Percentiles rank a stretch among this genome's conserved stretches.
These are phyloP conservation scores for Colletotrichum sp. DNA, from an alignment of 2,329 filamentous ascomycete species.

Conservation along the genomic window DNA sequence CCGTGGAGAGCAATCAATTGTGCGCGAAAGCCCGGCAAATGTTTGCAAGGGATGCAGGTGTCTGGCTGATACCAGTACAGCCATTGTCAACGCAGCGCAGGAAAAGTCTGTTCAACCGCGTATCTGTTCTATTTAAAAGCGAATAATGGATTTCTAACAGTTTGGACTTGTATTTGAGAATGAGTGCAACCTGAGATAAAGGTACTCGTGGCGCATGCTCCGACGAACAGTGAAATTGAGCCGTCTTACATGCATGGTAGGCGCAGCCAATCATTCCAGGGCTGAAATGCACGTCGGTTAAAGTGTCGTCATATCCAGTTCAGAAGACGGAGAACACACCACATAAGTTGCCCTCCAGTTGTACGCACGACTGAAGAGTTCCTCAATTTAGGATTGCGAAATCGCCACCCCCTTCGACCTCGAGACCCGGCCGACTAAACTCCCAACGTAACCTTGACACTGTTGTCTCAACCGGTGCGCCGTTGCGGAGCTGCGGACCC, in stretches of 20 bases:
- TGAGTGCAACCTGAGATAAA: not conserved
- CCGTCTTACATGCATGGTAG: not conserved
- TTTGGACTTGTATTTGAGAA: not conserved
- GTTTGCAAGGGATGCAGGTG: not conserved
- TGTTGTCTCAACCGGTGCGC: not conserved
- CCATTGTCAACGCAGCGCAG: not conserved
- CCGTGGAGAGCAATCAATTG: not conserved
- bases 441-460: no score
- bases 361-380: not conserved
- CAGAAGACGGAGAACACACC: not conserved
- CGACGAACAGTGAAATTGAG: not conserved
- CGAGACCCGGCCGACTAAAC: not conserved
- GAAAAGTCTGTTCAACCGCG: not conserved
- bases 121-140: not conserved
- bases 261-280: not conserved
- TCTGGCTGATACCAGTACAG: not conserved
- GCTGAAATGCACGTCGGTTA: not conserved
- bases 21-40: not conserved
- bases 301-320: not conserved
- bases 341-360: not conserved
- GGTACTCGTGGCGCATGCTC: not conserved
- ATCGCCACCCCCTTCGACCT: not conserved
- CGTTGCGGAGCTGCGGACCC: not conserved
- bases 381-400: not conserved
- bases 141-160: not conserved